These are phyloP conservation scores for Trichosanthes cucumerina DNA, from an alignment of 306 rosid genomes.

Conservation along the genomic window DNA sequence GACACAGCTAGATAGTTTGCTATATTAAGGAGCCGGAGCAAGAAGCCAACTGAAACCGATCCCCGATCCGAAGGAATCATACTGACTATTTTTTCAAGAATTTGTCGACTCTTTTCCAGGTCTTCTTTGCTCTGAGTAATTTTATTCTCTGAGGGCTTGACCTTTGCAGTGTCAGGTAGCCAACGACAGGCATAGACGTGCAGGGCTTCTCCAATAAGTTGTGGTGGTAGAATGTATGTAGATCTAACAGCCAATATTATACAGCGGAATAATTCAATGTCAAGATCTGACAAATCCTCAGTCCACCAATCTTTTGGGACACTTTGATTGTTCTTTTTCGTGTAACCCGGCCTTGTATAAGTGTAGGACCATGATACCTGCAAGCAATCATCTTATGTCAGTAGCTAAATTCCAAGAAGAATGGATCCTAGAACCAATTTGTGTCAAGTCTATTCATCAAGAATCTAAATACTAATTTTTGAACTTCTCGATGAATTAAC, in stretches of 20 bases:
- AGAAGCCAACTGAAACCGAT: constrained; percentile 78
- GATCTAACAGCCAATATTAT: constrained; percentile 66
- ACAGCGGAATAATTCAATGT: constrained; percentile 76
- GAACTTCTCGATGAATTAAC: background rate
- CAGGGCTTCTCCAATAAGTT: constrained; percentile 94
- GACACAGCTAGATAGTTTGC: constrained; percentile 56
- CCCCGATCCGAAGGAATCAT: constrained; percentile 89
- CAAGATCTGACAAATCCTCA: constrained; percentile 78
- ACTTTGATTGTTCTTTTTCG: constrained; percentile 52
- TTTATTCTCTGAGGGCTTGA: constrained; percentile 3
- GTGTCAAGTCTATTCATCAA: background rate
- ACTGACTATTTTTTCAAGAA: constrained; percentile 63
- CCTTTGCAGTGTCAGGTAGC: constrained; percentile 51
- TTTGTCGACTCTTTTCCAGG: constrained; percentile 33
- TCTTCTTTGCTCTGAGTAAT: constrained; percentile 29
- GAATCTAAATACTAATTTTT: background rate
- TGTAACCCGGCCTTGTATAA: constrained; percentile 89
- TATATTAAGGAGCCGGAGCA: constrained; percentile 58
- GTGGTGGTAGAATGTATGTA: constrained; percentile 60
- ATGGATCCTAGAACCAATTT: background rate
- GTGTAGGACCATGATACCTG: constrained; percentile 96
- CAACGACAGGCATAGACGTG: constrained; percentile 85
- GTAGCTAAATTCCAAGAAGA: constrained; percentile 1
- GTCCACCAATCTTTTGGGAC: constrained; percentile 99
- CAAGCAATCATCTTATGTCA: background rate